phyloP scores from a whole-genome alignment of 129 eudicot genomes.

The Dittrichia graveolens region DNA sequence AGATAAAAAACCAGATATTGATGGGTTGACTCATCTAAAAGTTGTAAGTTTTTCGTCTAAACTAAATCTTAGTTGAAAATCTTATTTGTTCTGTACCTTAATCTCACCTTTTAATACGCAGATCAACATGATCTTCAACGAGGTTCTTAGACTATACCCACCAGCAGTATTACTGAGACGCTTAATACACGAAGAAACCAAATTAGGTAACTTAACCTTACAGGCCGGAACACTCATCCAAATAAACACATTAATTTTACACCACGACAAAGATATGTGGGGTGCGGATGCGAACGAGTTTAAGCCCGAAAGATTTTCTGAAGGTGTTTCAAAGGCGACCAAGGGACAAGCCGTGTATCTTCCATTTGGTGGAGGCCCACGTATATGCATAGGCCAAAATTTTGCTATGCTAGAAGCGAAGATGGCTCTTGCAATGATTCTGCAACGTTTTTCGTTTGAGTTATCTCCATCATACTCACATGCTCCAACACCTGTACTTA shows the following conservation, averaged over 20 bases:
- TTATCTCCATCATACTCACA: conserved; percentile 65
- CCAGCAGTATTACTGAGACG: conserved; percentile 40
- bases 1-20: conserved; percentile 32
- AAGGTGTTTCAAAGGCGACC: conserved; percentile 57
- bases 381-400: conserved; percentile 64
- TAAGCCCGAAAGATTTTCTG: conserved; percentile 61
- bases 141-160: conserved; percentile 61
- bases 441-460: conserved; percentile 53
- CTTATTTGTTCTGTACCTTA: not conserved
- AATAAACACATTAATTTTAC: conserved; percentile 43
- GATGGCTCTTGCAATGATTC: conserved; percentile 58
- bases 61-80: not conserved
- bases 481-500: conserved; percentile 54
- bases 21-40: conserved; percentile 46
- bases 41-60: conserved; percentile 37
- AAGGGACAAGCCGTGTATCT: conserved; percentile 47
- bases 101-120: not conserved
- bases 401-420: conserved; percentile 63
- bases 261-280: conserved; percentile 56
- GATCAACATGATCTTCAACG: conserved; percentile 33
- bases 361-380: conserved; percentile 76
- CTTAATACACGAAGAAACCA: conserved; percentile 37
- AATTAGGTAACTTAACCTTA: conserved; percentile 41
- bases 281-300: conserved; percentile 62
- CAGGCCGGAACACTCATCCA: conserved; percentile 45